phyloP scores from a whole-genome alignment of 2,329 filamentous ascomycete species.

The Ceratocystis eucalypticola region DNA sequence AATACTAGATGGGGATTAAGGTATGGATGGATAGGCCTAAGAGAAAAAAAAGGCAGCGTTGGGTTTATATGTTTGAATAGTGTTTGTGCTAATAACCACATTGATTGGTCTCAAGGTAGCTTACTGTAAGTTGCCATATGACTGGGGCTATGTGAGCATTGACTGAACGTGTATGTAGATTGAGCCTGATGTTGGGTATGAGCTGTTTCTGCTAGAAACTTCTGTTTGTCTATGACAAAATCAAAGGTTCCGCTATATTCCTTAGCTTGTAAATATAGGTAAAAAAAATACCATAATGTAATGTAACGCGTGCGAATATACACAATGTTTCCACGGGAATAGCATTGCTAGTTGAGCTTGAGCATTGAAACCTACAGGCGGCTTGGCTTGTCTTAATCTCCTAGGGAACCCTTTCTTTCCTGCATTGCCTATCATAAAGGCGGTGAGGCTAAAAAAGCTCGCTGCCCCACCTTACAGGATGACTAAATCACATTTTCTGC shows the following conservation, averaged over 20 bases:
- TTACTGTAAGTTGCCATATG: background rate
- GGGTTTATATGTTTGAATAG: background rate
- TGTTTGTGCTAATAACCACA: background rate
- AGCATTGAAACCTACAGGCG: background rate
- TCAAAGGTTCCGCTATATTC: too few relatives aligned
- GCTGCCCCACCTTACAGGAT: slow-evolving; percentile 13
- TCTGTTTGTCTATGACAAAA: too few relatives aligned
- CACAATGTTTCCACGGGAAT: slow-evolving; percentile 2
- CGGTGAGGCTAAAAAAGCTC: slow-evolving; percentile 5
- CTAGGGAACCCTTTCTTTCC: slow-evolving; percentile 2
- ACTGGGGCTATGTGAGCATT: background rate
- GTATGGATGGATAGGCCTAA: background rate
- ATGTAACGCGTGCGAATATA: background rate
- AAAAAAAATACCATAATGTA: background rate
- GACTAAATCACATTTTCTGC: slow-evolving; percentile 17
- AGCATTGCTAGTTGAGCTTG: background rate
- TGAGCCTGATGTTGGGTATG: background rate
- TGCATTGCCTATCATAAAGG: slow-evolving; percentile 2
- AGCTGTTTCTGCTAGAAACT: background rate
- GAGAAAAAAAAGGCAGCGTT: background rate
- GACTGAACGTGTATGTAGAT: background rate
- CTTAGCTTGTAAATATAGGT: too few relatives aligned
- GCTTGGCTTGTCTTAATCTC: slow-evolving; percentile 8
- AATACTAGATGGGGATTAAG: background rate
- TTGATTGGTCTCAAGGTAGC: background rate